Evolutionary conservation across 169 alveolate species (phyloP).

Genomic region (Haemoproteus tartakovskyi): DNA sequence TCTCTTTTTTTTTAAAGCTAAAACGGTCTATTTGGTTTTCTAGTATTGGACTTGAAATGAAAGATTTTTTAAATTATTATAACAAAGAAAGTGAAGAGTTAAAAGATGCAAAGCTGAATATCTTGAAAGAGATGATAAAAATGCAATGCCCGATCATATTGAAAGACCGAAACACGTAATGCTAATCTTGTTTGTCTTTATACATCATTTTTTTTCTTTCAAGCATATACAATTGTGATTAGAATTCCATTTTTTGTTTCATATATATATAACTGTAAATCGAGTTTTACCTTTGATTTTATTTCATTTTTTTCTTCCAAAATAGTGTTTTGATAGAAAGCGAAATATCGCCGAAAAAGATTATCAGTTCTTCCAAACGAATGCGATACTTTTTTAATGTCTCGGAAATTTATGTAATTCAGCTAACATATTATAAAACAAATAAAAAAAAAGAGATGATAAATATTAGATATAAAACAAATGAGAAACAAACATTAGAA

Average conservation of each 20-base stretch:
- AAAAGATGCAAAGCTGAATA: conserved; percentile 5
- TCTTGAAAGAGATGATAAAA: conserved; percentile 26
- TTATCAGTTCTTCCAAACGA: conserved; percentile 45
- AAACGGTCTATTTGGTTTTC: conserved; percentile 48
- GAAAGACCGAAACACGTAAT: conserved; percentile 38
- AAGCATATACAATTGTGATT: too few species aligned
- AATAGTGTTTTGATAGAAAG: conserved; percentile 14
- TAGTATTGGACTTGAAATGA: conserved; percentile 43
- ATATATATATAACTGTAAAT: too few species aligned
- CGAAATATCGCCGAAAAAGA: conserved; percentile 45
- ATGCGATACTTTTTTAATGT: conserved; percentile 54
- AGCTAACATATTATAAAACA: too few species aligned
- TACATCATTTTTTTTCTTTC: too few species aligned
- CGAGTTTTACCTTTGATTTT: too few species aligned
- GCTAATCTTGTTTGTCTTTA: too few species aligned
- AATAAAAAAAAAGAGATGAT: too few species aligned
- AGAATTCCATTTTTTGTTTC: too few species aligned
- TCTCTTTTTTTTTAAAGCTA: background rate
- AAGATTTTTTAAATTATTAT: conserved; percentile 13
- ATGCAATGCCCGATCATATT: conserved; percentile 31
- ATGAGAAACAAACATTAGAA: too few species aligned
- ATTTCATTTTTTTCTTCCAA: background rate
- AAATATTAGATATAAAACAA: too few species aligned
- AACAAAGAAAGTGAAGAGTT: conserved; percentile 15
- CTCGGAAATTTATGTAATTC: conserved; percentile 45